Evolutionary conservation across 2,329 filamentous ascomycete genomes (phyloP), one percentile per base, ranked within the genome.

Genomic region (Lasiodiplodia theobromae): DNA sequence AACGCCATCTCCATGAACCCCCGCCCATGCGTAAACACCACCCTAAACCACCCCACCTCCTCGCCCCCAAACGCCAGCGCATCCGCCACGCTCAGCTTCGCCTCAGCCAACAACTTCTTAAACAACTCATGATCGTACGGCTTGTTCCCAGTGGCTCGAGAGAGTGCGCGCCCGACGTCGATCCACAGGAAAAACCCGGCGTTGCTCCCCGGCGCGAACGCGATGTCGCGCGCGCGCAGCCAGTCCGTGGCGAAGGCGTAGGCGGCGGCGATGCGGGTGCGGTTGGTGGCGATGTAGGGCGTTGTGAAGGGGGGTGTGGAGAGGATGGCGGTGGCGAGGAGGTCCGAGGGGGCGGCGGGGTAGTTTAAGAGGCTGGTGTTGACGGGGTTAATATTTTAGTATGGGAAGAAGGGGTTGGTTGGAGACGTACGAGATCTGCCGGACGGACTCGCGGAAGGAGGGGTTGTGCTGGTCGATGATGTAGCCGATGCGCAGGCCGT

Each of bases 131-230:
- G 71, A 31, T 74, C 73, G 12, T 77, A 64, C 18, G 5, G 11
- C 34, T 40, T 44, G 5, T 7, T 2, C 4, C 21, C 56, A 0
- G 37, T 25, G 3, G 16, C 49, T 8, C 6, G 72, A 69, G 4
- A 69, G 64, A 38, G 38, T 53, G 25, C 58, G n/a, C 38, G 63
- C 37, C 1, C 77, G 16, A 77, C 71, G 68, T 84, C 79, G 16
- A 82, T 73, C 75, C 82, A 84, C 4, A 85, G 67, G 69, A 84
- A 84, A 71, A 85, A 83, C 0, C 81, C 83, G 16, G 82, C 82
- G 69, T 83, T 83, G 23, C 75, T 75, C 28, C 78, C 78, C 10
- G 72, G 72, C 14, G 74, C 68, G 66, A 82, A 83, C 23, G 74
- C 73, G 14, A 85, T 81, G 0, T 75, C 77, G 18, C 76, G 67